Conservation (phyloP, 345 rosid genomes). For the Linum usitatissimum region DNA sequence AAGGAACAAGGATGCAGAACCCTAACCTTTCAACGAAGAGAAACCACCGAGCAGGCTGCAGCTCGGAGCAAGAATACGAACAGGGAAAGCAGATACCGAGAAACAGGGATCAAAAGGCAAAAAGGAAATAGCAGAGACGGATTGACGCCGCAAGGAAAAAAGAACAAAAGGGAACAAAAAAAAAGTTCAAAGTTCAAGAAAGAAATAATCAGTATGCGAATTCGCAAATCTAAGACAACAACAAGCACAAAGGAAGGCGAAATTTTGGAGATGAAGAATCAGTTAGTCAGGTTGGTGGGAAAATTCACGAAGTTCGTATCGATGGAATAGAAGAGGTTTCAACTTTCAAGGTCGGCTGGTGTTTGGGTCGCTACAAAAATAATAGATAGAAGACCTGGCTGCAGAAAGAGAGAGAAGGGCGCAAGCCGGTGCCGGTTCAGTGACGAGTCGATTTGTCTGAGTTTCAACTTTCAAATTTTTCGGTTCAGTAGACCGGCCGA, state of each 20-base stretch:
- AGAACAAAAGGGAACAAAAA: constrained; percentile 1
- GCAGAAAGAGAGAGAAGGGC: too few relatives aligned
- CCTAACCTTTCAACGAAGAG: constrained; percentile 18
- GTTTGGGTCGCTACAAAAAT: neutral
- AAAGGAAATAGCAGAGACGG: constrained; percentile 2
- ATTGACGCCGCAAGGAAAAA: neutral
- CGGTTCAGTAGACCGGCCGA: too few relatives aligned
- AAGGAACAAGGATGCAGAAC: constrained; percentile 14
- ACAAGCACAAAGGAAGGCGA: neutral
- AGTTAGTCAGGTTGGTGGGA: neutral
- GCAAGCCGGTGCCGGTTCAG: too few relatives aligned
- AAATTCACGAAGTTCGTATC: neutral
- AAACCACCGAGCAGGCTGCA: neutral
- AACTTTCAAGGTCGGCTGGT: neutral
- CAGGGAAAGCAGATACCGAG: constrained; percentile 3
- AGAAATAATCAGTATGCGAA: neutral
- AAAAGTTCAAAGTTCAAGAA: neutral
- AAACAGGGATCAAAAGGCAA: constrained; percentile 13
- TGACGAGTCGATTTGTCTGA: too few relatives aligned
- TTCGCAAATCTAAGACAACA: neutral
- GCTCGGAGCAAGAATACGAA: neutral
- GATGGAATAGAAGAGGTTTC: neutral
- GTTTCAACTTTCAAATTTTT: too few relatives aligned
- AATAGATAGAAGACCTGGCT: neutral
- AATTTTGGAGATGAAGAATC: neutral